Percentiles rank a stretch among this genome's conserved stretches.
Conservation (phyloP, 1,139 yeast genomes). For the Taphrina betulina region DNA sequence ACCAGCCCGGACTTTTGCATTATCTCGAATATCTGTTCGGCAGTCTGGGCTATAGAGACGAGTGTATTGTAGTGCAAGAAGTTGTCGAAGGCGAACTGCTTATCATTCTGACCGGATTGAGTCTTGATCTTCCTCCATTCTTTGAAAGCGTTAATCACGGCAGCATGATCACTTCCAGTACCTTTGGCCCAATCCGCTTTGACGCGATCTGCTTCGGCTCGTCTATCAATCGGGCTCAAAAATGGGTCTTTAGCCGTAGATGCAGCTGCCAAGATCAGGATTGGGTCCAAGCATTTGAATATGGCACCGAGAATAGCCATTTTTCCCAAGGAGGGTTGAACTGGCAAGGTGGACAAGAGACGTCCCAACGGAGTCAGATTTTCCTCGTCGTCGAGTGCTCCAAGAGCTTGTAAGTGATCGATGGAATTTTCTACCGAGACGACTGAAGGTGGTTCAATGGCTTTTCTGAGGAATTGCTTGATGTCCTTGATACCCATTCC, state of each 20-base stretch:
- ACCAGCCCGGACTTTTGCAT: slow-evolving; percentile 32
- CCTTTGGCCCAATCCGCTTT: slow-evolving; percentile 26
- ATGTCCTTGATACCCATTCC: slow-evolving; percentile 68
- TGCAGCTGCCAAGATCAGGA: slow-evolving; percentile 38
- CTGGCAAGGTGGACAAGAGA: slow-evolving; percentile 48
- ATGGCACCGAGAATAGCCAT: slow-evolving; percentile 50
- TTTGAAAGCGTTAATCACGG: slow-evolving; percentile 30
- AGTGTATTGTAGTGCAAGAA: slow-evolving; percentile 36
- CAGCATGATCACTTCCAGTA: slow-evolving; percentile 31
- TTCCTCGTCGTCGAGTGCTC: slow-evolving; percentile 59
- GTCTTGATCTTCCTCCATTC: slow-evolving; percentile 14
- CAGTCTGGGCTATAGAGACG: slow-evolving; percentile 31
- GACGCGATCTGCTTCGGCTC: slow-evolving; percentile 26
- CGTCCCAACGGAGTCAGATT: slow-evolving; percentile 61
- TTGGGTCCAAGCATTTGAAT: slow-evolving; percentile 39
- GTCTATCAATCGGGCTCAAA: slow-evolving; percentile 33
- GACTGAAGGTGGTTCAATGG: slow-evolving; percentile 67
- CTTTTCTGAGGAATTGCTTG: slow-evolving; percentile 55
- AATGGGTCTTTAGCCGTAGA: slow-evolving; percentile 36
- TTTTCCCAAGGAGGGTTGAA: slow-evolving; percentile 74
- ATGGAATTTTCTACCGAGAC: slow-evolving; percentile 57
- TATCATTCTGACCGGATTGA: slow-evolving; percentile 15
- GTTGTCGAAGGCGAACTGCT: slow-evolving; percentile 19
- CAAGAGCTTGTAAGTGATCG: slow-evolving; percentile 48
- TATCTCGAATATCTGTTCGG: slow-evolving; percentile 36